Base-by-base conservation (phyloP, 2,329 filamentous ascomycete genomes). In the Talaromyces sp. region DNA sequence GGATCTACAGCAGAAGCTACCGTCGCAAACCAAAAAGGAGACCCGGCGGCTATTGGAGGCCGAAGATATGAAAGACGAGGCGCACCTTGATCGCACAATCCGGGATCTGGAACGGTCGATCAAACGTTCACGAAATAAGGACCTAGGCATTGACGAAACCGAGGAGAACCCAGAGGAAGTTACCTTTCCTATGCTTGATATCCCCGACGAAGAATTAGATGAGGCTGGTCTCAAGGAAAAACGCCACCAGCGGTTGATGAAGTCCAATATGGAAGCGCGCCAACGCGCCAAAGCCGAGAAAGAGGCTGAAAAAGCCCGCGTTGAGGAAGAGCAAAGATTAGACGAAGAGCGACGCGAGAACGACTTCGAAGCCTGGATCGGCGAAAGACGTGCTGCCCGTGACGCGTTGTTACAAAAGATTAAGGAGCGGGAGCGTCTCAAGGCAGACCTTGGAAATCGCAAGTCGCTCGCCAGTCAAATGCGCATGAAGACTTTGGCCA, bases 401-500 rank as follows among this genome's bases (percentile, higher is more conserved):
- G 82, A 87, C 69, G 86, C 86, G 25, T 83, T 97, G 2, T 85
- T 90, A 8, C 83, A 92, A 72, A 92, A 88, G 77, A 96, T 99
- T 78, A 97, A 96, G 77, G 94, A 98, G 70, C 89, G 93, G 61
- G 93, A 98, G 73, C 88, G 93, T 19, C 86, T 97, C 67, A 97
- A 97, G 80, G 92, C 93, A 50, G 95, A 99, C 74, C 86, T 97
- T 1, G 93, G 94, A 64, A 98, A 98, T 79, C 91, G 95, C 74
- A 99, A 99, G 78, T 97, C 93, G 0, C 87, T 97, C 22, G 95
- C 95, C 9, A 95, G 91, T 65, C 94, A 98, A 78, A 96, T 96
- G 80, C 91, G 95, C 68, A 99, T 99, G 95, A 98, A 98, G 81
- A 94, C 90, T 60, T 93, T 99, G 66, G 95, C 95, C 66, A 97